A percentile compares a stretch with the other conserved stretches of the same genome.
These are phyloP conservation scores for Tetrapisispora iriomotensis DNA, from an alignment of 805 yeast species.

Conservation along the genomic window DNA sequence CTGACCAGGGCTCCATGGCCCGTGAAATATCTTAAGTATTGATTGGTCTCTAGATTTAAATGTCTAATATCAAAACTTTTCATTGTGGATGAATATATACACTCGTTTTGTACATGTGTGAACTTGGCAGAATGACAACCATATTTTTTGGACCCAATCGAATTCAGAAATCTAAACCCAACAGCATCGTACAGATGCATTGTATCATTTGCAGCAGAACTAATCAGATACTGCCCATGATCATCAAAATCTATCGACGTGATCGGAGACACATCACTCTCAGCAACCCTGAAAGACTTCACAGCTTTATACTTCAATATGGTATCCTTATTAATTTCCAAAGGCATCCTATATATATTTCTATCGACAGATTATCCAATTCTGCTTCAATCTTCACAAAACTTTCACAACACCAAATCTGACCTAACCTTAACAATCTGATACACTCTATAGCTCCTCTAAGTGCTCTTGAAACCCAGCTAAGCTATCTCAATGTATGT, in stretches of 20 bases:
- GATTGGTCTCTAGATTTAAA: constrained; percentile 65
- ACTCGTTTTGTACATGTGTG: constrained; percentile 61
- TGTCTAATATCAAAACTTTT: constrained; percentile 69
- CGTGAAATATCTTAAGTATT: constrained; percentile 71
- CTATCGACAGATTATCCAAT: too few relatives aligned
- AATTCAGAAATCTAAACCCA: constrained; percentile 56
- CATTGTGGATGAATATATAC: constrained; percentile 77
- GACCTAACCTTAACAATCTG: neutral
- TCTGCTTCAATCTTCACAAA: too few relatives aligned
- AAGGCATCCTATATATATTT: constrained; percentile 11
- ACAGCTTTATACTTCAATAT: constrained; percentile 29
- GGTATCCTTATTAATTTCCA: constrained; percentile 21
- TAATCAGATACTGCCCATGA: constrained; percentile 64
- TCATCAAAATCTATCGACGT: constrained; percentile 75
- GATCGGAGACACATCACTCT: constrained; percentile 41
- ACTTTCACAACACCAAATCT: neutral
- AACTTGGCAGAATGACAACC: constrained; percentile 85
- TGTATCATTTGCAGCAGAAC: constrained; percentile 72
- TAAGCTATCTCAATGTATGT: too few relatives aligned
- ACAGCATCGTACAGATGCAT: constrained; percentile 76
- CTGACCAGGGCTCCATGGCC: constrained; percentile 79
- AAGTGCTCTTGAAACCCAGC: neutral
- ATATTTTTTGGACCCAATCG: constrained; percentile 77
- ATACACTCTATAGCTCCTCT: neutral
- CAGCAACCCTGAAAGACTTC: constrained; percentile 44